Evolutionary conservation across 495 filamentous ascomycete species (phyloP).

Genomic region (Aspergillus taichungensis): DNA sequence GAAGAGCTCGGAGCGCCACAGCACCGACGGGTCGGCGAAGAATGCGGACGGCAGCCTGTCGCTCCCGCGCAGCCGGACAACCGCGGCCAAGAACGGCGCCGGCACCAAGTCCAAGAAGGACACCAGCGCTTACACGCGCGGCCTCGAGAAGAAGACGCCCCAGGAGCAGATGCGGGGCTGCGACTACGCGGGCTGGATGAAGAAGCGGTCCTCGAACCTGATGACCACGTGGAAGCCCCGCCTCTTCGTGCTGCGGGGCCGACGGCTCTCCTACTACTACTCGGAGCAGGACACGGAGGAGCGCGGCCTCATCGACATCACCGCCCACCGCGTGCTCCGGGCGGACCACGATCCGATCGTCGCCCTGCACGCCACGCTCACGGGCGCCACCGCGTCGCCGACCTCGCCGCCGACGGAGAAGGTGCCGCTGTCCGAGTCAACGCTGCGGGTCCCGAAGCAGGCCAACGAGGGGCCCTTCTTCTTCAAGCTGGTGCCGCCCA

Average conservation of each 20-base stretch:
- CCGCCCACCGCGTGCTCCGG: slow-evolving; percentile 87
- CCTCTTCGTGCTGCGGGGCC: slow-evolving; percentile 84
- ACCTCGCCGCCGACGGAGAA: slow-evolving; percentile 55
- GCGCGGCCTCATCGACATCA: slow-evolving; percentile 94
- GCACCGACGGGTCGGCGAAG: slow-evolving; percentile 53
- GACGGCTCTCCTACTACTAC: slow-evolving; percentile 93
- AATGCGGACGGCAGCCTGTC: slow-evolving; percentile 46
- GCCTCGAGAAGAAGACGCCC: slow-evolving; percentile 73
- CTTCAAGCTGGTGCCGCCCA: slow-evolving; percentile 94
- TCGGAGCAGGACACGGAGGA: slow-evolving; percentile 85
- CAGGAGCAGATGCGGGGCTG: slow-evolving; percentile 76
- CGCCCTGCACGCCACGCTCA: slow-evolving; percentile 82
- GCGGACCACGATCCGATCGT: slow-evolving; percentile 90
- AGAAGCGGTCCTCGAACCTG: slow-evolving; percentile 89
- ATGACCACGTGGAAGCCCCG: slow-evolving; percentile 97
- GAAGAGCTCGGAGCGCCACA: slow-evolving; percentile 69
- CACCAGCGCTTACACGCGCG: slow-evolving; percentile 86
- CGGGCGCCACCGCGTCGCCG: slow-evolving; percentile 70
- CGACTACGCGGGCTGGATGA: slow-evolving; percentile 99
- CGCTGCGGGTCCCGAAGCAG: slow-evolving; percentile 16
- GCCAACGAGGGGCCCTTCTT: slow-evolving; percentile 67
- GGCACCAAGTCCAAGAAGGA: slow-evolving; percentile 74
- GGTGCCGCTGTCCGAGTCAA: slow-evolving; percentile 17
- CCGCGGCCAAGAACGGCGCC: slow-evolving; percentile 18
- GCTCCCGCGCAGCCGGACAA: slow-evolving; percentile 33